phyloP scores from a whole-genome alignment of 352 stramenopile genomes.

The Peronospora tabacina region DNA sequence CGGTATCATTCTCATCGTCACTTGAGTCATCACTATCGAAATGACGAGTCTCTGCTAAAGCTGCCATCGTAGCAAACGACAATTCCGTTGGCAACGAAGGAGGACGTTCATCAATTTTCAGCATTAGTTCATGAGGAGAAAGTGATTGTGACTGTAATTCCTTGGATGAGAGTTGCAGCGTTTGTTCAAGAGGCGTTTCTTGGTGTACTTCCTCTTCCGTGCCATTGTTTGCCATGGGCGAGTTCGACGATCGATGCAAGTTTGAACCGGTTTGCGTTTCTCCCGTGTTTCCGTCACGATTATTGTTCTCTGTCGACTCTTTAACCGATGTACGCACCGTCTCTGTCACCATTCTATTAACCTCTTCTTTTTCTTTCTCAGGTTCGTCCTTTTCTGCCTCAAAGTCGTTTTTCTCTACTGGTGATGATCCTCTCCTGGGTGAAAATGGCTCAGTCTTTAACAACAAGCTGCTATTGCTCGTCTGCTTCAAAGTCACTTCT shows the following conservation, averaged over 20 bases:
- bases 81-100: conserved; percentile 7
- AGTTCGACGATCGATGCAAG: conserved; percentile 6
- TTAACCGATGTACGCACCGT: not conserved
- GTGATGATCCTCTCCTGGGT: conserved; percentile 13
- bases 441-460: conserved; percentile 21
- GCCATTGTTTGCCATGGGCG: conserved; percentile 11
- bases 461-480: conserved; percentile 14
- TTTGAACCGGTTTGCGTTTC: conserved; percentile 19
- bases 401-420: conserved; percentile 14
- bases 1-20: conserved; percentile 11
- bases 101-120: conserved; percentile 5
- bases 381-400: too few relatives aligned
- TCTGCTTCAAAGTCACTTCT: conserved; percentile 2
- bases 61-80: conserved; percentile 23
- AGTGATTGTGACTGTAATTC: not conserved
- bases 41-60: conserved; percentile 18
- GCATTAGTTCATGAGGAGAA: not conserved
- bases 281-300: conserved; percentile 12
- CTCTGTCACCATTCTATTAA: not conserved
- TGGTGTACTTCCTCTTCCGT: conserved; percentile 11
- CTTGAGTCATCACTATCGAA: conserved; percentile 29
- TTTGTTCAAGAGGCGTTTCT: not conserved
- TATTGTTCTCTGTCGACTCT: conserved; percentile 12
- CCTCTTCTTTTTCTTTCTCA: conserved; percentile 4
- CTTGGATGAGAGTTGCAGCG: not conserved